Evolutionary conservation across 495 filamentous ascomycete genomes (phyloP), one percentile per base, ranked within the genome.

Genomic region (Echria macrotheca): DNA sequence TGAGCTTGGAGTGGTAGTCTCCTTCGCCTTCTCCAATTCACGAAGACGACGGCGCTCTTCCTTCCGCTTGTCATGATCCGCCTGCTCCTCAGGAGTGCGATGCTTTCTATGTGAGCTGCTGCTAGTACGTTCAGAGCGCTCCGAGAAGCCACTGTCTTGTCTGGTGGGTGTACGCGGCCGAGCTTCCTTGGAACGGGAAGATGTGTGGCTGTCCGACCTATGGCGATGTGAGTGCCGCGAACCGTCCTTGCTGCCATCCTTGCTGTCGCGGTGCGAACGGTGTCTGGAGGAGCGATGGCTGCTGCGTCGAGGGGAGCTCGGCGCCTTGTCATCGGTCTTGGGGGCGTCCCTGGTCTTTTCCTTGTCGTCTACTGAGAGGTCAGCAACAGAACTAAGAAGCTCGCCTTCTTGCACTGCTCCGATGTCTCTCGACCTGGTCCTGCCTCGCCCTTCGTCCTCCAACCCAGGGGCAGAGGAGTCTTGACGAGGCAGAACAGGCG

Each of bases 321-420:
- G 39, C 17, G 45, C 23, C 50, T 50, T 61, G 42, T 65, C 68
- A 19, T 71, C 69, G 24, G 57, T 29, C 49, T 49, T 63, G 32
- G 47, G 38, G 11, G 56, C 46, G 48, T 64, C 67, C 50, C 47
- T 60, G 32, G 49, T 23, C 45, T 58, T 67, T 40, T 52, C 56
- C 60, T 69, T 68, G 60, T 73, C 66, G 56, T 67, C 69, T 73
- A 66, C 60, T 59, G 52, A 67, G 58, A 67, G 61, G 70, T 73
- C 70, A 74, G 70, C 62, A 68, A 71, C 68, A 59, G 61, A 57
- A 44, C 47, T 50, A 57, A 60, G 55, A 59, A 59, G 53, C 39
- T 50, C 53, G 33, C 45, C 52, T 50, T 64, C 55, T 49, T 50
- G 44, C 52, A 49, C 59, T 49, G 40, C 55, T 39, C 46, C 52